A percentile compares a stretch with the other conserved stretches of the same genome.
Evolutionary conservation across 768 basidiomycete genomes (phyloP).

Genomic region (Boletus tylopilopsis): DNA sequence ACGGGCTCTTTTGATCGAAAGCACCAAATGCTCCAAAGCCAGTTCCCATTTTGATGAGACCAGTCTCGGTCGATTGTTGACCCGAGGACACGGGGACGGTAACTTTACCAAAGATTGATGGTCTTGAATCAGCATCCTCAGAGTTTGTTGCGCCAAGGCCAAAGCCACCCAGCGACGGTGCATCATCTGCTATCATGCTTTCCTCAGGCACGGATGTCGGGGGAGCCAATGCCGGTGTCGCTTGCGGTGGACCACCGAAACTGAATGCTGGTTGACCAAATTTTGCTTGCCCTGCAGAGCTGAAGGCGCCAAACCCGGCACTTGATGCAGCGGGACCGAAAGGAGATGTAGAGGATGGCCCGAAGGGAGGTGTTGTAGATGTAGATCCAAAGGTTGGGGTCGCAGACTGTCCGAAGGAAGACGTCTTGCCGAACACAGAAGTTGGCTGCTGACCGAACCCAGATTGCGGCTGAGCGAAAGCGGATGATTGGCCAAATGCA

Average conservation of each 20-base stretch:
- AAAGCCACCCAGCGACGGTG: constrained; percentile 29
- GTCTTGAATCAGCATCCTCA: constrained; percentile 23
- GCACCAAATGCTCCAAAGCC: constrained; percentile 33
- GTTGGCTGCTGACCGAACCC: constrained; percentile 17
- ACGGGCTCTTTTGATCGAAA: constrained; percentile 26
- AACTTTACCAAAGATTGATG: constrained; percentile 33
- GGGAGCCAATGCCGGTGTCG: background rate
- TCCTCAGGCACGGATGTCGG: constrained; percentile 21
- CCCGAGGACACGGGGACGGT: constrained; percentile 4
- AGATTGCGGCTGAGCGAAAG: constrained; percentile 16
- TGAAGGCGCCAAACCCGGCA: constrained; percentile 32
- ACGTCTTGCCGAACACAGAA: constrained; percentile 21
- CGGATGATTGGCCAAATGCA: constrained; percentile 32
- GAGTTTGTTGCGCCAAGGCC: constrained; percentile 28
- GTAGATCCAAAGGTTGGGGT: constrained; percentile 13
- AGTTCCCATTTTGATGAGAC: constrained; percentile 31
- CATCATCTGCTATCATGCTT: constrained; percentile 32
- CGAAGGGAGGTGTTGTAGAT: constrained; percentile 18
- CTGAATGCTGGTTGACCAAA: constrained; percentile 32
- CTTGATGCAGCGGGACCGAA: constrained; percentile 22
- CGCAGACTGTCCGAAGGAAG: constrained; percentile 21
- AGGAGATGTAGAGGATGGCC: constrained; percentile 11
- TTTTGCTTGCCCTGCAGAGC: constrained; percentile 27
- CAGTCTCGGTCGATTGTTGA: constrained; percentile 15
- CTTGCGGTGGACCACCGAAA: constrained; percentile 14